Base-by-base conservation (phyloP, 441 rosid species). In the Populus trichocarpa region DNA sequence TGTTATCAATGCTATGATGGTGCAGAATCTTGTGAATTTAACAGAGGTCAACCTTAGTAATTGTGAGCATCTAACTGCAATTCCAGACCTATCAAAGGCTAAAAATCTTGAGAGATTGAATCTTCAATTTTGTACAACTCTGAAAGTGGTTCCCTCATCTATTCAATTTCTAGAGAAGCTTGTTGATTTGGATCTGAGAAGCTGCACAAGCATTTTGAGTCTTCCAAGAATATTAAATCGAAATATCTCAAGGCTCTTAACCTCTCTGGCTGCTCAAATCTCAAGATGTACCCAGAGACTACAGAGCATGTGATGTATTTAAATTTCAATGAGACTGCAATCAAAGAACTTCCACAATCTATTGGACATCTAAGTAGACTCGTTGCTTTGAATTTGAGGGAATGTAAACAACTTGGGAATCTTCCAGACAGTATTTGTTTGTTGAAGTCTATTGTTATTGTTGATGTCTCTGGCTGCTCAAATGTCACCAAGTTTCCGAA, bases 81-180 rank as follows among this genome's bases (percentile, higher is more conserved):
- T 86, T 0, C 89, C 87, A 25, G 67, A 86, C 64, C 79, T 75
- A 26, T 66, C 66, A 1, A 0, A 8, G 2, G 75, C 83, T 25
- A 71, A 68, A 4, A 79, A 74, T n/a, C 83, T 88, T 2, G 84
- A 86, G 76, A 82, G 71, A 26, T 5, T 86, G 20, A 80, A 72
- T 9, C 77, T 86, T 25, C 28, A 28, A 0, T 57, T 70, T 23
- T 85, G 88, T 40, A 13, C 12, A 16, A 81, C 79, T n/a, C 80
- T 85, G 70, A 22, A 26, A n/a, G 72, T 69, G 6, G 80, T 86
- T 64, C 83, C 84, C 6, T 78, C 80, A 42, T 84, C 84, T 32
- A 68, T 86, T 75, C 66, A 73, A n/a, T 57, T 77, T 70, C 85
- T 85, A 12, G 28, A 65, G 20, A 74, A 67, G 69, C 88, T 88